Conservation (phyloP, 176 grass and related monocot species). For the Eragrostis curvula region DNA sequence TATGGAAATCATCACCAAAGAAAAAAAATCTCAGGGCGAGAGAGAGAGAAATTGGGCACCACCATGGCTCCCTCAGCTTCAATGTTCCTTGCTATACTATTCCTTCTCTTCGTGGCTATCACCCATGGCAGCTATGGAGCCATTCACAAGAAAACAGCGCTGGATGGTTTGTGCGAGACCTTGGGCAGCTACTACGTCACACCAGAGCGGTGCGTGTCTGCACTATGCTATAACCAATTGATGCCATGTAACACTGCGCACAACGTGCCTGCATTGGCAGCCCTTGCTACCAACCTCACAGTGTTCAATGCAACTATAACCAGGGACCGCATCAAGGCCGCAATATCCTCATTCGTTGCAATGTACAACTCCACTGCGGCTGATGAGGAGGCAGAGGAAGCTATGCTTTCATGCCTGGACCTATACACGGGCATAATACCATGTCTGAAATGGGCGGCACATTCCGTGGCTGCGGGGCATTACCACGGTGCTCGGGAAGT, state of each 20-base stretch:
- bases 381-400: background rate
- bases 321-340: constrained; percentile 16
- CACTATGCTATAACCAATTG: constrained; percentile 28
- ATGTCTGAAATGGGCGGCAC: constrained; percentile 23
- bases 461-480: constrained; percentile 14
- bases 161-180: too few species aligned
- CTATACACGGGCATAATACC: constrained; percentile 36
- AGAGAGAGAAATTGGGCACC: too few species aligned
- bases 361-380: background rate
- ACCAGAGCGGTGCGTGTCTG: constrained; percentile 9
- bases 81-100: too few species aligned
- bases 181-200: constrained; percentile 29
- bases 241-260: background rate
- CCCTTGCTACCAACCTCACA: constrained; percentile 26
- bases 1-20: background rate
- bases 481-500: constrained; percentile 31
- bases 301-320: constrained; percentile 34
- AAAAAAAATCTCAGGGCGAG: too few species aligned
- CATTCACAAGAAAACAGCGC: too few species aligned
- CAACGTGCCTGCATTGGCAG: constrained; percentile 16
- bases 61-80: too few species aligned
- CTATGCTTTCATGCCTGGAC: constrained; percentile 32
- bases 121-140: too few species aligned
- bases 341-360: background rate
- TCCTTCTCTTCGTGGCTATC: too few species aligned